Evolutionary conservation across 345 rosid genomes (phyloP), one percentile per base, ranked within the genome.

Genomic region (Eucalyptus polybractea): DNA sequence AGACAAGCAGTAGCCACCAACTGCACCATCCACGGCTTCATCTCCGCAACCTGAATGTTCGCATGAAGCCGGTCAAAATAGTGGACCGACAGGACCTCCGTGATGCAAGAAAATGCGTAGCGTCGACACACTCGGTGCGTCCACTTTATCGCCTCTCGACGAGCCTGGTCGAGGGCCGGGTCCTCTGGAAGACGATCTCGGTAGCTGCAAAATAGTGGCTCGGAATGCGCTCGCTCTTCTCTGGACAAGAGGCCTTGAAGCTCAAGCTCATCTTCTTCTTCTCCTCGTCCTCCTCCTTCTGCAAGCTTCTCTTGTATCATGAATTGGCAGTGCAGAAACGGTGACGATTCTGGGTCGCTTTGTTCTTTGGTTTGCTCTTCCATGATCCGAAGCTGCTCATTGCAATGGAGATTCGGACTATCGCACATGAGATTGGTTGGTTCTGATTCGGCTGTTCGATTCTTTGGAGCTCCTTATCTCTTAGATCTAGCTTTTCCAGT

Each of bases 11-110:
- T 60, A 21, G 90, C 90, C 24, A 50, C 49, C 47, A 89, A 56
- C 88, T 89, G 90, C 40, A 50, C 86, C 87, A 62, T 85, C 90
- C 90, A 89, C 13, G 90, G 90, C 83, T 86, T 89, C 56, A 56
- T 60, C 7, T 62, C 67, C 65, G 33, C 81, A 37, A 83, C 45
- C 81, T 24, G 10, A 62, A 62, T 21, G 80, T 53, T 85, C 22
- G 80, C 33, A n/a, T 49, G 44, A 27, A 89, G 67, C 60, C 88
- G 69, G 27, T 89, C 90, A 12, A 42, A 62, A 87, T 89, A 89
- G 90, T 86, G 19, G 49, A 85, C 29, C 4, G 90, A 87, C 72
- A 89, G 65, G 50, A 86, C 54, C 62, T 72, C 90, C 24, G 90
- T 89, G 60, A 11, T 19, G 80, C 56, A 87, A 62, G 81, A 83